Conservation (phyloP, 2,329 filamentous ascomycete genomes). For the Colletotrichum sp. region DNA sequence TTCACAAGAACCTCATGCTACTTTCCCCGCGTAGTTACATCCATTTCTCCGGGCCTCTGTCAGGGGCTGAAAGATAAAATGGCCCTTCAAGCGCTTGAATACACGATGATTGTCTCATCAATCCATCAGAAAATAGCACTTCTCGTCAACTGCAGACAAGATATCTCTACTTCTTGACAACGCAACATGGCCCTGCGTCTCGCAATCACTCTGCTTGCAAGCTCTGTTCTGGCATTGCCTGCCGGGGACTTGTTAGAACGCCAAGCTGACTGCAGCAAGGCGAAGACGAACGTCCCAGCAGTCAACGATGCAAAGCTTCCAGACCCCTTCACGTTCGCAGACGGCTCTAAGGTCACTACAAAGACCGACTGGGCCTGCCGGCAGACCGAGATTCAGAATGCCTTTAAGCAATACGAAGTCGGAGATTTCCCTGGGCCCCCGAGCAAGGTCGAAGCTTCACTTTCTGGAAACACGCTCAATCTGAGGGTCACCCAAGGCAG, state of each 20-base stretch:
- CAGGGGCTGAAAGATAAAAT: not conserved
- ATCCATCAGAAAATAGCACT: not conserved
- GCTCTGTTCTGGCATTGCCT: slow-evolving; percentile 38
- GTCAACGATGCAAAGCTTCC: slow-evolving; percentile 44
- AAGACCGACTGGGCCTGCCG: slow-evolving; percentile 55
- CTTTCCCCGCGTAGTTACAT: not conserved
- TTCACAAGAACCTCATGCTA: not conserved
- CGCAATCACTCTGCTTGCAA: slow-evolving; percentile 29
- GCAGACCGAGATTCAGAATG: slow-evolving; percentile 50
- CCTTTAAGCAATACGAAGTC: slow-evolving; percentile 56
- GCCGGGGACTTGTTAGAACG: slow-evolving; percentile 40
- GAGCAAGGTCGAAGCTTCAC: slow-evolving; percentile 48
- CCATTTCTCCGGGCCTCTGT: not conserved
- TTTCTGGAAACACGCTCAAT: slow-evolving; percentile 46
- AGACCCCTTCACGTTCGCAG: slow-evolving; percentile 53
- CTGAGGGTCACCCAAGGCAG: slow-evolving; percentile 49
- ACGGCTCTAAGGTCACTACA: slow-evolving; percentile 47
- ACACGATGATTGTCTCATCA: not conserved
- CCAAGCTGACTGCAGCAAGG: slow-evolving; percentile 38
- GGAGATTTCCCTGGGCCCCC: slow-evolving; percentile 52
- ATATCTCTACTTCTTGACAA: not conserved
- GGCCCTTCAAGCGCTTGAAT: not conserved
- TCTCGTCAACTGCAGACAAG: not conserved
- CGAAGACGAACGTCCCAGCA: slow-evolving; percentile 36
- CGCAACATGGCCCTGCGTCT: not conserved